Percentiles rank a stretch among this genome's conserved stretches.
Conservation (phyloP, 1,284 basidiomycete species). For the Xerocomus nothofagi region DNA sequence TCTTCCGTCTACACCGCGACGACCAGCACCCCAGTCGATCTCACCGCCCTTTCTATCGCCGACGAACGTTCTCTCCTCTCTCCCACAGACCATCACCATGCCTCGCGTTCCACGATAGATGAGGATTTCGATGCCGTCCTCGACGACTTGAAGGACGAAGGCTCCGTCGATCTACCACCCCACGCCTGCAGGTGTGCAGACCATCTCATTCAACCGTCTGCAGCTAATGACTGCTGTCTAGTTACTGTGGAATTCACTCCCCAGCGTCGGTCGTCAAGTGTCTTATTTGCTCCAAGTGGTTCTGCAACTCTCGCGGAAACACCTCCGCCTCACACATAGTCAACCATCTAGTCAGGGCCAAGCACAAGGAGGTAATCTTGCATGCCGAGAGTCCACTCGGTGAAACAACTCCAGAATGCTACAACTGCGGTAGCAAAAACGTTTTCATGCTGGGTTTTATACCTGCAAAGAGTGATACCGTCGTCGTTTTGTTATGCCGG, state of each 20-base stretch:
- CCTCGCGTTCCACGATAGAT: slow-evolving; percentile 51
- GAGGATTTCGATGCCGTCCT: slow-evolving; percentile 86
- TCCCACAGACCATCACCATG: slow-evolving; percentile 39
- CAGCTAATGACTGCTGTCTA: slow-evolving; percentile 35
- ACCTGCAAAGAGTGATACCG: slow-evolving; percentile 98
- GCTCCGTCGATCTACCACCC: slow-evolving; percentile 78
- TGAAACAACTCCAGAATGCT: slow-evolving; percentile 97
- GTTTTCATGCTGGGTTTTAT: slow-evolving; percentile 99
- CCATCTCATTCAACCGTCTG: background rate
- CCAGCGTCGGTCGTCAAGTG: slow-evolving; percentile 98
- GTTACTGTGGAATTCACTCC: slow-evolving; percentile 99
- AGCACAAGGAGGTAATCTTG: slow-evolving; percentile 98
- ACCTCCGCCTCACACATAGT: slow-evolving; percentile 99
- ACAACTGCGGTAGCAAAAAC: slow-evolving; percentile 99
- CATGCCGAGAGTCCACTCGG: slow-evolving; percentile 95
- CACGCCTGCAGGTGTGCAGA: slow-evolving; percentile 89
- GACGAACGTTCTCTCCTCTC: slow-evolving; percentile 50
- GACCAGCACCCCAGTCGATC: slow-evolving; percentile 62
- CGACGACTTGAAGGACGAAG: slow-evolving; percentile 86
- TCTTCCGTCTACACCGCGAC: slow-evolving; percentile 82
- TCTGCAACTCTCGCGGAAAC: slow-evolving; percentile 99
- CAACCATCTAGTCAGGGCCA: slow-evolving; percentile 97
- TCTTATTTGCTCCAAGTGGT: slow-evolving; percentile 96
- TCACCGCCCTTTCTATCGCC: slow-evolving; percentile 64
- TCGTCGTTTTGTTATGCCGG: slow-evolving; percentile 98